Evolutionary conservation across 495 filamentous ascomycete genomes (phyloP), one percentile per base, ranked within the genome.

Genomic region (Achaetomiella virescens): DNA sequence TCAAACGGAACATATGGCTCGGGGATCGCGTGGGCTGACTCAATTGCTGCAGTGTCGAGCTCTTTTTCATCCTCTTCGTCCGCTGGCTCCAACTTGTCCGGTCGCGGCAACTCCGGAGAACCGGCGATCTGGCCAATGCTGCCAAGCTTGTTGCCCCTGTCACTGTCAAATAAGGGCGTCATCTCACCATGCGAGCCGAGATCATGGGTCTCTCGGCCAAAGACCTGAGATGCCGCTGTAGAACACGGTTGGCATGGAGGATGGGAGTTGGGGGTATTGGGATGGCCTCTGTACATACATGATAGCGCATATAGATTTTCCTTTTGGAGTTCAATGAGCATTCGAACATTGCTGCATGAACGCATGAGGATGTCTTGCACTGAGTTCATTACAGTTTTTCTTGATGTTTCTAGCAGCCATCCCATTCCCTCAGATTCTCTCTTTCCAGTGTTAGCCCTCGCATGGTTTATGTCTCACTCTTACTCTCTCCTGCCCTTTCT

Each of bases 41-140:
- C 55, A 14, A 35, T 38, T 41, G 24, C 37, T 48, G 9, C 61
- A 95, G 91, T 54, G 88, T 97, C 77, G 93, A 97, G 72, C 77
- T 98, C 47, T 60, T 89, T 15, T 97, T 97, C 72, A 74, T 97
- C 60, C 70, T 96, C 18, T 80, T 98, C 20, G 91, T 96, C 71
- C 81, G 86, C 54, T 93, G 90, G 63, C 52, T 96, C 56, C 80
- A 82, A 47, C 83, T 83, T 61, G 56, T 97, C 48, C 81, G 81
- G 64, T 79, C 82, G 38, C 76, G 88, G 61, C 85, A 88, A 69
- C 75, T 97, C 35, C 72, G 80, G 54, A 88, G 86, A 67, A 77
- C 83, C 6, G 84, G 83, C 14, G 79, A 78, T 27, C 42, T 81
- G 10, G 81, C 81, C 1, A 75, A 80, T 22, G 72, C 72, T 0